Base-by-base conservation (phyloP, 148 eudicot species). In the Vaccinium darrowii region DNA sequence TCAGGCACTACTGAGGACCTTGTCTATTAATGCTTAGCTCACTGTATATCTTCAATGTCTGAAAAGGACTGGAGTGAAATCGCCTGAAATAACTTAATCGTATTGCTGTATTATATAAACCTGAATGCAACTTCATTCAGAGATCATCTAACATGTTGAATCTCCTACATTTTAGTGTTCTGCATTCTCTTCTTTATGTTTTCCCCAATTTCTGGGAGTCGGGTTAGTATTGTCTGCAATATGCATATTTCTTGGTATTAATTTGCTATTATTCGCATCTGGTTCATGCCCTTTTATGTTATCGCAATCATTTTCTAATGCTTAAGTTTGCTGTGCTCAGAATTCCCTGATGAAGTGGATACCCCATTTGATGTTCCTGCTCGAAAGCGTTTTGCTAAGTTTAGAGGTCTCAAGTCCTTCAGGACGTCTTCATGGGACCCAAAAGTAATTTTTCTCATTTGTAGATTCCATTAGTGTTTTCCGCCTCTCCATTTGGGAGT, bases 381-480 rank as follows among this genome's bases (percentile, higher is more conserved):
- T 73, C 90, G 98, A 72, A 95, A 91, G 87, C 92, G 99, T 57
- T 97, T 95, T 88, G 98, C 98, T 54, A 95, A 94, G 88, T 97
- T 94, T 80, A 90, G 99, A 91, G 98, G 98, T 60, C 90, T 97
- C 36, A 97, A 95, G 91, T 97, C 99, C 80, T 97, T 95, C 81
- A 93, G 98, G 85, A 97, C 99, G 36, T 97, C 99, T 36, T 85
- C 98, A 58, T 97, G 99, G 99, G 99, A 97, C 87, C 98, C 98
- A 16, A 94, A 95, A 89, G 99, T 97, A 87, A 87, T 85, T 85
- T 60, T 54, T 87, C 30, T 57, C 52, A 19, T 76, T 54, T 60
- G 49, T 76, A 25, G 14, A 15, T 49, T 58, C 39, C 8, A 25
- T 58, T 14, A 60, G 33, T 47, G 30, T 57, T 49, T 82, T 53